Evolutionary conservation across 164 flowering plant genomes (phyloP).

Genomic region (Cinnamomum chago): DNA sequence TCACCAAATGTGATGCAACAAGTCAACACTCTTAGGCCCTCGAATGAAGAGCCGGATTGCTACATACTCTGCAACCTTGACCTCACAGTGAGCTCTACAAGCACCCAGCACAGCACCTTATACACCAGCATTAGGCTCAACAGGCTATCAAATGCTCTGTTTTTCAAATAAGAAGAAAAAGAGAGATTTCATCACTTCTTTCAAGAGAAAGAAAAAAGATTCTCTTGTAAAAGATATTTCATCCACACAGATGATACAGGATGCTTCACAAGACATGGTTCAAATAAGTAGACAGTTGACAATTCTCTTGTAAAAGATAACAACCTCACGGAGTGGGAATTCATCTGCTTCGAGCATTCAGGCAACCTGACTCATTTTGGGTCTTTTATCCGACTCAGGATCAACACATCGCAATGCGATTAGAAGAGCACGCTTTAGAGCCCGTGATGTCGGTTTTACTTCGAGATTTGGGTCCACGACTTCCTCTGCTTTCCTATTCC

Average conservation of each 20-base stretch:
- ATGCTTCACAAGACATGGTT: background rate
- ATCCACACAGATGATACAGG: background rate
- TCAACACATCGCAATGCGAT: slow-evolving; percentile 45
- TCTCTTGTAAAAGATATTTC: too few relatives aligned
- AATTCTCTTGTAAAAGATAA: background rate
- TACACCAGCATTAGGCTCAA: slow-evolving; percentile 54
- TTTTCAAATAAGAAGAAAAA: too few relatives aligned
- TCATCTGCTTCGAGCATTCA: slow-evolving; percentile 40
- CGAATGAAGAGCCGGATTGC: slow-evolving; percentile 37
- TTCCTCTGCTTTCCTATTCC: slow-evolving; percentile 35
- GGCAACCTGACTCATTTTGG: slow-evolving; percentile 38
- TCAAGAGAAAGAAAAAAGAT: too few relatives aligned
- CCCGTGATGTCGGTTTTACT: slow-evolving; percentile 31
- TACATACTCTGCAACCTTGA: slow-evolving; percentile 42
- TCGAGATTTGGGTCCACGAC: slow-evolving; percentile 39
- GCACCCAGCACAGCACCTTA: slow-evolving; percentile 59
- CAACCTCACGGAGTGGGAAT: slow-evolving; percentile 33
- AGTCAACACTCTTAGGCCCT: slow-evolving; percentile 42
- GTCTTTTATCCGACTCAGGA: slow-evolving; percentile 45
- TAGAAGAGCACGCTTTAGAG: slow-evolving; percentile 39
- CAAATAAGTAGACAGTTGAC: background rate
- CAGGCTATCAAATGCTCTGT: too few relatives aligned
- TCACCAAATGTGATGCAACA: slow-evolving; percentile 55
- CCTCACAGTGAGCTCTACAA: slow-evolving; percentile 45
- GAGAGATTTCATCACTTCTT: too few relatives aligned